phyloP scores from a whole-genome alignment of 2,329 filamentous ascomycete genomes.

The Zymoseptoria brevis region DNA sequence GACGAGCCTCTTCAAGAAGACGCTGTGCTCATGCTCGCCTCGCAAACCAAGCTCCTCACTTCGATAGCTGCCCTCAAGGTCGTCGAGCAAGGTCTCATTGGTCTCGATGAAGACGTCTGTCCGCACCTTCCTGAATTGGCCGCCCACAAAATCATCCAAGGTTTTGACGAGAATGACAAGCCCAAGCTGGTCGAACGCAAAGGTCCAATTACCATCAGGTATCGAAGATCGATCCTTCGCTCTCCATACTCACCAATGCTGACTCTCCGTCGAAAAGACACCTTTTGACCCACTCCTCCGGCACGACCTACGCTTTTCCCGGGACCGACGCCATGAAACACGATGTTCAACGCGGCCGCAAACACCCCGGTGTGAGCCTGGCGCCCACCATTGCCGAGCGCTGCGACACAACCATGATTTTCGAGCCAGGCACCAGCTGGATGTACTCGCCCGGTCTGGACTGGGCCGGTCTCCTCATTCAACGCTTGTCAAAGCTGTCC shows the following conservation, averaged over 20 bases:
- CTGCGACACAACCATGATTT: conserved; percentile 40
- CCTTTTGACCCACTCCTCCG: conserved; percentile 47
- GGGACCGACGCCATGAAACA: conserved; percentile 29
- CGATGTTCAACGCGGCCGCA: conserved; percentile 9
- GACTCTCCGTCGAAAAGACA: conserved; percentile 22
- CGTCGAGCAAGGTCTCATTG: conserved; percentile 45
- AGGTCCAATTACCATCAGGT: conserved; percentile 41
- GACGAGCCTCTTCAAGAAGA: conserved; percentile 24
- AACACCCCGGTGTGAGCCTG: not conserved
- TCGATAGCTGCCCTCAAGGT: conserved; percentile 48
- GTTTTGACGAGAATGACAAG: conserved; percentile 37
- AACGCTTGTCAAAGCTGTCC: conserved; percentile 37
- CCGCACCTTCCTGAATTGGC: conserved; percentile 43
- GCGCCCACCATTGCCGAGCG: conserved; percentile 34
- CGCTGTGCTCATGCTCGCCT: conserved; percentile 28
- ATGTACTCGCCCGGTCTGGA: conserved; percentile 43
- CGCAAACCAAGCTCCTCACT: conserved; percentile 41
- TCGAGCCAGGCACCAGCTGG: conserved; percentile 47
- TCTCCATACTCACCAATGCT: not conserved
- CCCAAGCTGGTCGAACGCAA: conserved; percentile 27
- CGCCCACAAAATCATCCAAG: conserved; percentile 41
- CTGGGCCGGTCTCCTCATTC: conserved; percentile 48
- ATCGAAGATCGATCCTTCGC: not conserved
- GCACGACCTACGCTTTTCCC: conserved; percentile 39
- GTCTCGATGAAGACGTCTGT: conserved; percentile 41